Conservation (phyloP, 2,329 filamentous ascomycete species). For the Pezicula neosporulosa region DNA sequence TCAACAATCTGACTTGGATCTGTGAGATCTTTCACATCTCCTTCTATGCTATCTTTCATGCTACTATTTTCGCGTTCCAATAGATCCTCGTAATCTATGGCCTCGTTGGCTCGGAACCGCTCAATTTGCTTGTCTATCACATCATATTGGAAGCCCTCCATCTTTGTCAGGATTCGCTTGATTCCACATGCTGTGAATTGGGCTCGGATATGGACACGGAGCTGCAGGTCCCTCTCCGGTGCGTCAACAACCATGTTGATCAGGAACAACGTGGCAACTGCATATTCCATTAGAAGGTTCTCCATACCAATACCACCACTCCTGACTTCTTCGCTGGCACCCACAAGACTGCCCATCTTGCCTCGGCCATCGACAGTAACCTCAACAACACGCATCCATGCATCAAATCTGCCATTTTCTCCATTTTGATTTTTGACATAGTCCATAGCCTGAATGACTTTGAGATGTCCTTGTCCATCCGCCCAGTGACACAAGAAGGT, state of each 20-base stretch:
- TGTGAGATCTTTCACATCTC: constrained; percentile 82
- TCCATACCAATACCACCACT: constrained; percentile 98
- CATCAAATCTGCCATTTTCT: constrained; percentile 93
- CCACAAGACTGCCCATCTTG: constrained; percentile 98
- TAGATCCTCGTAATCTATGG: constrained; percentile 97
- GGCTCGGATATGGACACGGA: constrained; percentile 90
- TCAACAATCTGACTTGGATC: constrained; percentile 93
- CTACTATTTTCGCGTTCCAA: constrained; percentile 88
- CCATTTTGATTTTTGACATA: constrained; percentile 82
- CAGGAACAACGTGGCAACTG: constrained; percentile 88
- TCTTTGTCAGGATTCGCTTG: constrained; percentile 90
- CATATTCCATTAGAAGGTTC: constrained; percentile 98
- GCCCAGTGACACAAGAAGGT: constrained; percentile 97
- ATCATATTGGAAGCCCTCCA: constrained; percentile 98
- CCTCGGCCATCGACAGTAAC: constrained; percentile 95
- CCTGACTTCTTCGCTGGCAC: constrained; percentile 92
- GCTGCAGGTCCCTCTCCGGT: constrained; percentile 80
- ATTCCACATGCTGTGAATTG: constrained; percentile 96
- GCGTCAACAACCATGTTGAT: constrained; percentile 97
- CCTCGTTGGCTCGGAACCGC: constrained; percentile 87
- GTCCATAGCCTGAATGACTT: constrained; percentile 91
- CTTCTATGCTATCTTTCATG: constrained; percentile 68
- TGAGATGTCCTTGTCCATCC: constrained; percentile 82
- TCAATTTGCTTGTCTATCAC: constrained; percentile 98
- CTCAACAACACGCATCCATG: constrained; percentile 98